Percentiles rank a stretch among this genome's conserved stretches.
phyloP scores from a whole-genome alignment of 2,329 filamentous ascomycete species.

The Xylaria sp. region DNA sequence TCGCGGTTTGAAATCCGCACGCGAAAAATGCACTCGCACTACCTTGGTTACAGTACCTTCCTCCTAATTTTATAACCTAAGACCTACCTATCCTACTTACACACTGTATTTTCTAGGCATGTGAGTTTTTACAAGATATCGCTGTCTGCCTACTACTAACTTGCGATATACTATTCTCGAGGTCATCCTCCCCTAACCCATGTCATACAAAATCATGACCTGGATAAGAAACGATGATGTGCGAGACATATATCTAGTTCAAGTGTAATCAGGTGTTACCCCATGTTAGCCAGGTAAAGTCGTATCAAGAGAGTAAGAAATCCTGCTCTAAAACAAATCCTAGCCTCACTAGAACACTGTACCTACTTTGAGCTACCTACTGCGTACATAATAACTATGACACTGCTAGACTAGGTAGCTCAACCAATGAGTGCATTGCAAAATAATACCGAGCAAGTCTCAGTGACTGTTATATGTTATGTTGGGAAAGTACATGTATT shows the following conservation, averaged over 20 bases:
- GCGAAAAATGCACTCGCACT: constrained; percentile 16
- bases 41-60: neutral
- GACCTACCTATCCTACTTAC: neutral
- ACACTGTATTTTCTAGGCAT: constrained; percentile 32
- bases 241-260: neutral
- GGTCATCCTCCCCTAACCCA: constrained; percentile 20
- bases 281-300: constrained; percentile 25
- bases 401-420: neutral
- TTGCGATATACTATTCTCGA: neutral
- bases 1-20: constrained; percentile 30
- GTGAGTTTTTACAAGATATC: neutral
- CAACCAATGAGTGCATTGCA: constrained; percentile 13
- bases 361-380: neutral
- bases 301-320: constrained; percentile 36
- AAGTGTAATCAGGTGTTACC: constrained; percentile 11
- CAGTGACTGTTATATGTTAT: neutral
- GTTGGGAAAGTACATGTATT: neutral
- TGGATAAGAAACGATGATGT: neutral
- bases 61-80: neutral
- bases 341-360: constrained; percentile 28
- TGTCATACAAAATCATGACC: constrained; percentile 5
- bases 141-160: neutral
- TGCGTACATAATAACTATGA: constrained; percentile 6
- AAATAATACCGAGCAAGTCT: neutral
- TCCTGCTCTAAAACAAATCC: constrained; percentile 33